Conservation (phyloP, 129 eudicot species). For the Artemisia argyi region DNA sequence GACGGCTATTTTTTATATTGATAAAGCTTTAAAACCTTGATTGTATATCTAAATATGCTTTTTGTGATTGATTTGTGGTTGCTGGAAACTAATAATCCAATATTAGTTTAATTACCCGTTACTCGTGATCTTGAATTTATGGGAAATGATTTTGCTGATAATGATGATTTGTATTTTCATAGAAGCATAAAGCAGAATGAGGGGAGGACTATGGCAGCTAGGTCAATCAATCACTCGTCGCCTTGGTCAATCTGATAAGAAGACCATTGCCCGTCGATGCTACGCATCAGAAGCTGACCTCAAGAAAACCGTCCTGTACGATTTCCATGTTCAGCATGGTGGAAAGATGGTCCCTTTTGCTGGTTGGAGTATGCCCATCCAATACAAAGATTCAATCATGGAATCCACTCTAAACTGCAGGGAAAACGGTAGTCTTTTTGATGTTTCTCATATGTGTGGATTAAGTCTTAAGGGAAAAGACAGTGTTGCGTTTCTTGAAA, state of each 20-base stretch:
- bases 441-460: conserved; percentile 98
- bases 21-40: too few species aligned
- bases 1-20: too few species aligned
- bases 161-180: conserved; percentile 2
- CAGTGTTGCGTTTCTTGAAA: conserved; percentile 76
- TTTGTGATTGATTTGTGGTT: neutral
- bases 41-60: neutral
- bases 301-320: conserved; percentile 87
- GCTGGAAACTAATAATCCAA: neutral
- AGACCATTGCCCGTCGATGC: conserved; percentile 61
- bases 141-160: neutral
- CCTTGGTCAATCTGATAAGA: conserved; percentile 84
- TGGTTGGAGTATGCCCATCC: conserved; percentile 99
- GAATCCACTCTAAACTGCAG: conserved; percentile 91
- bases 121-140: conserved; percentile 4
- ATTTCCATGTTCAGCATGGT: conserved; percentile 89
- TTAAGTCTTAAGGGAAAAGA: conserved; percentile 95
- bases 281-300: conserved; percentile 85
- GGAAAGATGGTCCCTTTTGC: conserved; percentile 99
- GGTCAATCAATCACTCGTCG: conserved; percentile 92
- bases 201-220: conserved; percentile 97
- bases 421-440: conserved; percentile 88
- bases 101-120: neutral
- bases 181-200: conserved; percentile 51
- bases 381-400: conserved; percentile 97